Evolutionary conservation across 176 grass and related monocot genomes (phyloP).

Genomic region (Triticum monococcum): DNA sequence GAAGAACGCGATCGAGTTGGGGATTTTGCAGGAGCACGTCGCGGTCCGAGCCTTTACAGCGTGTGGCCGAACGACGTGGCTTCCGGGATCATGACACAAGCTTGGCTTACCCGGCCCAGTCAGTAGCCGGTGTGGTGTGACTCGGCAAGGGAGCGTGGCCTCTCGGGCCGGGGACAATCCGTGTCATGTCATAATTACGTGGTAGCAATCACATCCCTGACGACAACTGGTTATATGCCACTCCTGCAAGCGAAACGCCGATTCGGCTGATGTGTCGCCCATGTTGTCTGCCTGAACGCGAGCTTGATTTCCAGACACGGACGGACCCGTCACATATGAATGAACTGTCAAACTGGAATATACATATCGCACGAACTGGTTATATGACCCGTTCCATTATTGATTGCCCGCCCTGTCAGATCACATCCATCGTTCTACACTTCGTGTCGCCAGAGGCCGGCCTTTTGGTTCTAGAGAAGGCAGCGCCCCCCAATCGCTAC

Average conservation of each 20-base stretch:
- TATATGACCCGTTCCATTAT: not conserved
- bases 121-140: not conserved
- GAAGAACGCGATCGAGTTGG: not conserved
- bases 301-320: not conserved
- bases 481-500: not conserved
- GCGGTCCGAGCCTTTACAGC: not conserved
- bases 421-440: not conserved
- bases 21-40: not conserved
- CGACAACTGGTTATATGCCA: not conserved
- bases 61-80: not conserved
- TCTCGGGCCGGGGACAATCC: not conserved
- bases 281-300: not conserved
- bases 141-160: not conserved
- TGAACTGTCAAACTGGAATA: no score
- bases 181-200: not conserved
- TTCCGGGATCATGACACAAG: not conserved
- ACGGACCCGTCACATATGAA: not conserved
- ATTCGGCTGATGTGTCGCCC: not conserved
- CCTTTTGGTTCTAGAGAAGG: not conserved
- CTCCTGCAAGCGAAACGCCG: not conserved
- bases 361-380: not conserved
- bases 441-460: no score
- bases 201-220: not conserved
- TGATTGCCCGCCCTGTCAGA: not conserved
- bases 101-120: no score